phyloP scores from a whole-genome alignment of 805 yeast species.

The Hanseniaspora jakobsenii region DNA sequence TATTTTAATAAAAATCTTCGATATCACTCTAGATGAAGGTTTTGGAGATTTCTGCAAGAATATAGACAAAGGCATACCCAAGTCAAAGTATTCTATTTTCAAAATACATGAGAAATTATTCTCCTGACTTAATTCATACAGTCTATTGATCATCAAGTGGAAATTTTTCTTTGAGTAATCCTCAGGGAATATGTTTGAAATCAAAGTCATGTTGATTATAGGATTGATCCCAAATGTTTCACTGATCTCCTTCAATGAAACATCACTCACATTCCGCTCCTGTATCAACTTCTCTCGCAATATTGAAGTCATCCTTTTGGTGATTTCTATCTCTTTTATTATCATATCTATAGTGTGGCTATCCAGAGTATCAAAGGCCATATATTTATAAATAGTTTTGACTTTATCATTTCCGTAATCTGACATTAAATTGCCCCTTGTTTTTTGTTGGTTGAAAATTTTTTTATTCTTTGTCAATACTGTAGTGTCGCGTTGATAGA shows the following conservation, averaged over 20 bases:
- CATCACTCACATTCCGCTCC: not conserved
- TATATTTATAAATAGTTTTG: constrained; percentile 4
- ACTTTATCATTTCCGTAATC: no score
- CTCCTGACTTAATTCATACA: not conserved
- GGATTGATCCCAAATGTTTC: constrained; percentile 13
- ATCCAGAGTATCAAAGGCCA: constrained; percentile 14
- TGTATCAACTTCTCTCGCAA: constrained; percentile 8
- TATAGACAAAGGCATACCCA: constrained; percentile 23
- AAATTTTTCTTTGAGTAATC: constrained; percentile 20
- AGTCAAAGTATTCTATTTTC: constrained; percentile 22
- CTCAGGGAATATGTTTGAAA: constrained; percentile 15
- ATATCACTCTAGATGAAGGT: constrained; percentile 14
- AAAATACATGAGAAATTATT: constrained; percentile 21
- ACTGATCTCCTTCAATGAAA: constrained; percentile 5
- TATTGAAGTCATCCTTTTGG: constrained; percentile 11
- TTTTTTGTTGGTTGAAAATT: no score
- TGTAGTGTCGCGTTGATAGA: constrained; percentile 13
- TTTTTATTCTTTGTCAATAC: constrained; percentile 7
- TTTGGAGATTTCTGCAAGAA: constrained; percentile 27
- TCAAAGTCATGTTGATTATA: constrained; percentile 11
- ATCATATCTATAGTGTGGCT: constrained; percentile 8
- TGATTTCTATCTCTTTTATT: constrained; percentile 11
- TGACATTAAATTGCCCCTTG: no score
- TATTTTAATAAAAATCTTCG: constrained; percentile 42
- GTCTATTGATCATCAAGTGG: constrained; percentile 12